Conservation (phyloP, 2,329 filamentous ascomycete genomes). For the Clarireedia paspali region DNA sequence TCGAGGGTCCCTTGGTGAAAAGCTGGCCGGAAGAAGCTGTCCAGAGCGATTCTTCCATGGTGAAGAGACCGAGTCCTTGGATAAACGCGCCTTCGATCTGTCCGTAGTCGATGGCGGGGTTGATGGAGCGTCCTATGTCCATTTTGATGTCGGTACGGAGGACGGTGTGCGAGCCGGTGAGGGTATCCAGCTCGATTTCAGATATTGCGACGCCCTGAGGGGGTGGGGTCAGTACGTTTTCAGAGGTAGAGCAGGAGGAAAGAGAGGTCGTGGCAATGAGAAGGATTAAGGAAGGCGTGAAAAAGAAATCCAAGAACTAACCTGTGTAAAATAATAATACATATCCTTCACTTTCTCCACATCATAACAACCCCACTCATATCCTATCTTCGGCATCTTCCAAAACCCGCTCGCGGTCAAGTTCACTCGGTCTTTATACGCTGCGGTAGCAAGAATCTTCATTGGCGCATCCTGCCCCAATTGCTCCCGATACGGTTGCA, state of each 20-base stretch:
- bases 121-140: conserved; percentile 73
- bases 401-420: conserved; percentile 92
- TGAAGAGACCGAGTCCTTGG: conserved; percentile 74
- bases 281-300: too few relatives aligned
- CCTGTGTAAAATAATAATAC: conserved; percentile 97
- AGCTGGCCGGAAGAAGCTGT: conserved; percentile 47
- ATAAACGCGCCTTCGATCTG: conserved; percentile 80
- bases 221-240: conserved; percentile 38
- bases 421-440: conserved; percentile 92
- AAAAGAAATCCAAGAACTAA: not conserved
- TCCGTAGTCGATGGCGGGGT: conserved; percentile 70
- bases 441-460: conserved; percentile 81
- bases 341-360: conserved; percentile 56
- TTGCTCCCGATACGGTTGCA: conserved; percentile 76
- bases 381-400: conserved; percentile 92
- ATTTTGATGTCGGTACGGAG: conserved; percentile 89
- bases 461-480: conserved; percentile 69
- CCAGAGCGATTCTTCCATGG: conserved; percentile 65
- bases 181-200: conserved; percentile 86
- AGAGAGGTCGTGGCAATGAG: too few relatives aligned
- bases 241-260: not conserved
- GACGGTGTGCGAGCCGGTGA: conserved; percentile 92
- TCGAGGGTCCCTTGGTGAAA: conserved; percentile 59
- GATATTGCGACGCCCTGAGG: conserved; percentile 74
- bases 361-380: conserved; percentile 80